phyloP scores from a whole-genome alignment of 257 asterid species.

The Cynanchum wilfordii region DNA sequence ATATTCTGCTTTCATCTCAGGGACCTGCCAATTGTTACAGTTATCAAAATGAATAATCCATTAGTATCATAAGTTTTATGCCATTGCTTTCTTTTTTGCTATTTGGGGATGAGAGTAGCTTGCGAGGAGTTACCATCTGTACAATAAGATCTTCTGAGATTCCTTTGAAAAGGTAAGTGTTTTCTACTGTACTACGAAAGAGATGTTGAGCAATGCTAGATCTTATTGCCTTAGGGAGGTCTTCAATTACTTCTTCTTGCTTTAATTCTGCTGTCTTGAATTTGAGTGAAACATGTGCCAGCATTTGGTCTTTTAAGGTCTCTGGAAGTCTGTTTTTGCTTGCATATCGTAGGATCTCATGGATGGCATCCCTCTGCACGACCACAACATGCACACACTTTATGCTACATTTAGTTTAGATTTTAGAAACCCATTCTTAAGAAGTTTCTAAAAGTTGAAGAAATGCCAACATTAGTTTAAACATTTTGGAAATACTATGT shows the following conservation, averaged over 20 bases:
- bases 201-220: conserved; percentile 86
- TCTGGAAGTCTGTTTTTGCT: conserved; percentile 85
- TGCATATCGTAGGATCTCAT: conserved; percentile 63
- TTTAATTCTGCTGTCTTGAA: conserved; percentile 88
- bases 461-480: background rate
- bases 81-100: background rate
- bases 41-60: background rate
- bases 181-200: conserved; percentile 55
- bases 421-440: background rate
- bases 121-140: conserved; percentile 58
- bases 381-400: background rate
- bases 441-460: background rate
- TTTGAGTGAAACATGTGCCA: conserved; percentile 75
- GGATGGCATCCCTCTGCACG: conserved; percentile 72
- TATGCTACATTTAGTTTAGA: background rate
- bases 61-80: background rate
- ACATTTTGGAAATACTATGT: background rate
- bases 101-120: conserved; percentile 11
- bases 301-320: conserved; percentile 76
- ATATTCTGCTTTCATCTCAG: conserved; percentile 92
- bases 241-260: conserved; percentile 81
- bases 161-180: conserved; percentile 74
- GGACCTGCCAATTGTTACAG: conserved; percentile 44
- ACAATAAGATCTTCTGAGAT: conserved; percentile 65
- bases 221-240: conserved; percentile 86